phyloP scores from a whole-genome alignment of 164 flowering plant species.

The Tetrastigma voinierianum region DNA sequence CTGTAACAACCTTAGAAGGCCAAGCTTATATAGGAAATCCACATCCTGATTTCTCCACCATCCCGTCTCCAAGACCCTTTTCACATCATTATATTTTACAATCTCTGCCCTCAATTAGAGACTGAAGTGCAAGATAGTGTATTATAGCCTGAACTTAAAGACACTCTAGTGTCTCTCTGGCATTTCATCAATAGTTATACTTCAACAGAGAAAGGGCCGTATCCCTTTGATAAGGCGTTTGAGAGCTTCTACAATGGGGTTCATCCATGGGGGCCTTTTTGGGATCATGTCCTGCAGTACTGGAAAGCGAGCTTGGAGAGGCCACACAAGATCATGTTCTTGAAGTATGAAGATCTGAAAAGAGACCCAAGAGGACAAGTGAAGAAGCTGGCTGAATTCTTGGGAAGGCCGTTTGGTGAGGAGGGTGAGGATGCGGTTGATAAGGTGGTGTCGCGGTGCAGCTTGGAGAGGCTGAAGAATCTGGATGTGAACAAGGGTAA shows the following conservation, averaged over 20 bases:
- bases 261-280: slow-evolving; percentile 24
- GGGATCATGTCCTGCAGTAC: too few relatives aligned
- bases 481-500: too few relatives aligned
- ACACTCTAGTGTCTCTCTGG: too few relatives aligned
- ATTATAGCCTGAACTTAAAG: slow-evolving; percentile 12
- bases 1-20: too few relatives aligned
- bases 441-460: slow-evolving; percentile 19
- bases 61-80: slow-evolving; percentile 12
- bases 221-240: slow-evolving; percentile 19
- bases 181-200: slow-evolving; percentile 2
- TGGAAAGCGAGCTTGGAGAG: too few relatives aligned
- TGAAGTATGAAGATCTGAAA: too few relatives aligned
- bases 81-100: slow-evolving; percentile 15
- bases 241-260: slow-evolving; percentile 28
- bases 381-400: too few relatives aligned
- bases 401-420: slow-evolving; percentile 17
- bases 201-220: slow-evolving; percentile 3
- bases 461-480: too few relatives aligned
- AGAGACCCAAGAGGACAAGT: too few relatives aligned
- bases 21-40: background rate
- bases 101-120: slow-evolving; percentile 7
- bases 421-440: slow-evolving; percentile 24
- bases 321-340: too few relatives aligned
- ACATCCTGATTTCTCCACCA: slow-evolving; percentile 2
- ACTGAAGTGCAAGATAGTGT: slow-evolving; percentile 17